Evolutionary conservation across 768 basidiomycete species (phyloP), one percentile per base, ranked within the genome.

Genomic region (Gloeostereum incarnatum): DNA sequence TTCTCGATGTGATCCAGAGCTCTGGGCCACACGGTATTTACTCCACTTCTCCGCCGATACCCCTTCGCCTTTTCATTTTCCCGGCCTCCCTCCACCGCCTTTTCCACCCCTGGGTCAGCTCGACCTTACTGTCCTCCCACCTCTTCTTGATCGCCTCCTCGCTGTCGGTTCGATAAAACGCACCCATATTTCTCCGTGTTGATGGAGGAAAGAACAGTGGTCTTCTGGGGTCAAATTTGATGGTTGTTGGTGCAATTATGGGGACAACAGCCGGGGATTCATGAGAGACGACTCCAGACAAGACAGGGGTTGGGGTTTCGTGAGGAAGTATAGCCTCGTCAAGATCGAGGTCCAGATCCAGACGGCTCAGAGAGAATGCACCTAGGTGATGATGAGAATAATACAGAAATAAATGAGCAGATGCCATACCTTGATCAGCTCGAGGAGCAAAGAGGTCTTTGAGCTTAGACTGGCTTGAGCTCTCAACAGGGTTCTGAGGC

Each of bases 101-200:
- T 60, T 85, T 87, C 86, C 87, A 89, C 35, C 75, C 81, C 43
- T 58, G 64, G 38, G 87, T 89, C 55, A 89, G 55, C 38, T 76
- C 73, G 0, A 64, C 68, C 49, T 78, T 81, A 32, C 64, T 59
- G n/a, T 62, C 70, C 49, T 89, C 86, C 85, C 88, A 89, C 37
- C 65, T 58, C 45, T 66, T 66, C 35, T 71, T 65, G 24, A 86
- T 81, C 48, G 78, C 75, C n/a, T 75, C 73, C 26, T 69, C 65
- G 11, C 62, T 68, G 41, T 67, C 64, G 2, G 71, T 73, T 27
- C 72, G 56, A 42, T 59, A 68, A 50, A 81, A 75, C 36, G 54
- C 63, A 3, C 63, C 55, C 3, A 45, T 46, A 6, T 60, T 53
- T 48, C 61, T 58, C 31, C 63, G 56, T 44, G 39, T 37, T 16